Evolutionary conservation across 345 rosid species (phyloP).

Genomic region (Limnanthes douglasii): DNA sequence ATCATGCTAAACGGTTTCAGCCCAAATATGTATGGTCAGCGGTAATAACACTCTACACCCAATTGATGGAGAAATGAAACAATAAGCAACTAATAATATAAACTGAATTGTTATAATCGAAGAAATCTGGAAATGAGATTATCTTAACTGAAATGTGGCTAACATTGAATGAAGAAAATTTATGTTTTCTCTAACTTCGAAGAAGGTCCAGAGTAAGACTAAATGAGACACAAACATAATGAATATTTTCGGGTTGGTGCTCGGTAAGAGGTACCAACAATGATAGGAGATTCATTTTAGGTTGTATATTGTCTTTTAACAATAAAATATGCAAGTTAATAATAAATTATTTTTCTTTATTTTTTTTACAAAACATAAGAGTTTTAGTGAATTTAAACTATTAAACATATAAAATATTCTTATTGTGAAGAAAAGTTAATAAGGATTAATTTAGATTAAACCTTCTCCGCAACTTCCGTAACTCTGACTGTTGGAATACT

Average conservation of each 20-base stretch:
- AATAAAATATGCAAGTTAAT: conserved; percentile 44
- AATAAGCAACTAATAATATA: conserved; percentile 1
- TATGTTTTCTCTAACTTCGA: conserved; percentile 87
- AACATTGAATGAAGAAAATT: conserved; percentile 80
- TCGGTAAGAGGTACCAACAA: conserved; percentile 67
- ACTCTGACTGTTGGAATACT: conserved; percentile 36
- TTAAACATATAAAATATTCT: no score
- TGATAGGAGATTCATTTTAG: conserved; percentile 74
- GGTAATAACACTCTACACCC: conserved; percentile 62
- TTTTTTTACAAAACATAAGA: no score
- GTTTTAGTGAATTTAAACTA: background rate
- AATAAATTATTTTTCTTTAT: no score
- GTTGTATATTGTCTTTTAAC: conserved; percentile 74
- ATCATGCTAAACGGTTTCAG: conserved; percentile 59
- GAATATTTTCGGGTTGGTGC: conserved; percentile 68
- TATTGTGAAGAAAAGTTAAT: no score
- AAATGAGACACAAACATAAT: conserved; percentile 90
- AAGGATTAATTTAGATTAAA: no score
- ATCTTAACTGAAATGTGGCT: conserved; percentile 80
- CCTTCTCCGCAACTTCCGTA: conserved; percentile 90
- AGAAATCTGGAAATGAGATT: no score
- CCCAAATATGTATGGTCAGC: conserved; percentile 93
- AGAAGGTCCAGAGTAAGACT: conserved; percentile 93
- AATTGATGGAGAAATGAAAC: background rate
- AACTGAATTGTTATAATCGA: no score